A percentile compares a stretch with the other conserved stretches of the same genome.
Conservation (phyloP, 192 early-diverging fungal genomes). For the Rhizoclosmatium sp. region DNA sequence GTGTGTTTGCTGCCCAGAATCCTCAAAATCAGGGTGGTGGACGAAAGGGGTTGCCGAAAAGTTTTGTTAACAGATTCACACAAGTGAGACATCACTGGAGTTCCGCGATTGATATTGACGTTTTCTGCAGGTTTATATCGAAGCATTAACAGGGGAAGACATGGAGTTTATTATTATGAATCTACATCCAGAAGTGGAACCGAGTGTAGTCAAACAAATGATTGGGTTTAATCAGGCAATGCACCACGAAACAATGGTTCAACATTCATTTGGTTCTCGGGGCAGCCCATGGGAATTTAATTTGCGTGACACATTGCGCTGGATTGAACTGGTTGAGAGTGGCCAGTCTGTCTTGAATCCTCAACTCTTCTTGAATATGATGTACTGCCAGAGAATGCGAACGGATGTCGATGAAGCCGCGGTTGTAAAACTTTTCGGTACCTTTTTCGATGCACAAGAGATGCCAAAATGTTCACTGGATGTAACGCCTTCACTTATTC, state of each 20-base stretch:
- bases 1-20: slow-evolving; percentile 97
- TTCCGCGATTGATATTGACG: slow-evolving; percentile 8
- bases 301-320: slow-evolving; percentile 94
- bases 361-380: slow-evolving; percentile 75
- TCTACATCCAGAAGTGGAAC: slow-evolving; percentile 47
- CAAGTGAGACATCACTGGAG: slow-evolving; percentile 16
- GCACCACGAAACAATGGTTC: slow-evolving; percentile 84
- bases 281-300: slow-evolving; percentile 99
- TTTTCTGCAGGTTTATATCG: slow-evolving; percentile 81
- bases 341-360: slow-evolving; percentile 54
- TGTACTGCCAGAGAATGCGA: slow-evolving; percentile 92
- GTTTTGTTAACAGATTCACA: slow-evolving; percentile 97
- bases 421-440: slow-evolving; percentile 29
- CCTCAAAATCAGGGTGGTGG: slow-evolving; percentile 97
- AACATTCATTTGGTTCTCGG: slow-evolving; percentile 73
- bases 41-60: slow-evolving; percentile 96
- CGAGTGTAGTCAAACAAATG: slow-evolving; percentile 57
- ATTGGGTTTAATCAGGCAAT: slow-evolving; percentile 86
- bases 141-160: slow-evolving; percentile 81
- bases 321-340: slow-evolving; percentile 83
- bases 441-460: slow-evolving; percentile 2
- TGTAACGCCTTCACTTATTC: background rate
- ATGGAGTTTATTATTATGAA: slow-evolving; percentile 75
- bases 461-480: slow-evolving; percentile 14
- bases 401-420: slow-evolving; percentile 73